Conservation (phyloP, 371 early-diverging fungal genomes). For the Parasitella parasitica region DNA sequence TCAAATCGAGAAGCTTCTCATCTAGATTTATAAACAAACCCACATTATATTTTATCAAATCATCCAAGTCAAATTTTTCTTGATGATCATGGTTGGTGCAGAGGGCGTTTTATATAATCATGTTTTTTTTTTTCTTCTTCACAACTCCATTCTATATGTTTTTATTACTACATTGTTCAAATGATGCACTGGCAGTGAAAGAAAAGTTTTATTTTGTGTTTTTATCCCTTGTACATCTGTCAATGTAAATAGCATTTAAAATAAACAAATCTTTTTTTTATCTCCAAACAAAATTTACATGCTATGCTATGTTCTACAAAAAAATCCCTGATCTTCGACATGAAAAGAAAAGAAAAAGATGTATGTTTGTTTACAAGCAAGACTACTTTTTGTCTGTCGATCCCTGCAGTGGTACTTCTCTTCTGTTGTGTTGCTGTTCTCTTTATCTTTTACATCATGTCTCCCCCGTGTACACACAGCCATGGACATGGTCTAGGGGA, state of each 20-base stretch:
- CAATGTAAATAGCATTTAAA: constrained; percentile 22
- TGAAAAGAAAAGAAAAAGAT: neutral
- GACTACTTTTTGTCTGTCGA: constrained; percentile 11
- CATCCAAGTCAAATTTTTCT: constrained; percentile 23
- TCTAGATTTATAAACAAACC: constrained; percentile 50
- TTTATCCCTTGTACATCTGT: constrained; percentile 7
- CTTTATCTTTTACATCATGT: neutral
- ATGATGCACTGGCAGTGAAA: constrained; percentile 46
- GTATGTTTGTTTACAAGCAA: neutral
- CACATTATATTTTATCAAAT: neutral
- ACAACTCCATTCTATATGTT: neutral
- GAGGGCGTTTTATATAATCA: constrained; percentile 29
- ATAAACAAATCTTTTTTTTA: constrained; percentile 5
- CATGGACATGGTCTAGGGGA: neutral
- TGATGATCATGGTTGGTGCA: constrained; percentile 44
- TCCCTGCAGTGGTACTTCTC: constrained; percentile 12
- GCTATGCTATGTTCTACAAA: neutral
- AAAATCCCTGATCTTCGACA: constrained; percentile 6
- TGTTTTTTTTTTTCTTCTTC: neutral
- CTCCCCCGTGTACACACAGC: neutral
- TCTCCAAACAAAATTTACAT: neutral
- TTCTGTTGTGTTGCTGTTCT: neutral
- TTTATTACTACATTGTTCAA: constrained; percentile 11
- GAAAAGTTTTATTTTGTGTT: constrained; percentile 28
- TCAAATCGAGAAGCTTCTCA: constrained; percentile 91